Base-by-base conservation (phyloP, 495 filamentous ascomycete genomes). In the Talaromyces wortmannii region DNA sequence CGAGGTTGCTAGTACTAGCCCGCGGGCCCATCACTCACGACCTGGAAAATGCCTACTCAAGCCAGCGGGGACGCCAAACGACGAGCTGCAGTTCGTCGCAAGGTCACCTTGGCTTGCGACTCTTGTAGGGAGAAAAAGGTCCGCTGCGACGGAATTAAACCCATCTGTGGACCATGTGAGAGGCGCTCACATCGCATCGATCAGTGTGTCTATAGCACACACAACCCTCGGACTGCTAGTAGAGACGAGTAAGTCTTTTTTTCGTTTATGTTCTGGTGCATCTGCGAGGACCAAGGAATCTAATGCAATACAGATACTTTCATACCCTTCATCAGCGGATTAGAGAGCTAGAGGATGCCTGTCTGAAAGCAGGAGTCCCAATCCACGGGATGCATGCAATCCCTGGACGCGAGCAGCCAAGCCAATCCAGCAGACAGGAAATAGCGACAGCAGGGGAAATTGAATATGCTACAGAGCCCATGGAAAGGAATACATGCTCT, bases 101-200 rank as follows among this genome's bases (percentile, higher is more conserved):
- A 40, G 36, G 36, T 40, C 36, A 13, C 36, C 8, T 40, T 64
- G 44, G 67, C 59, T 12, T 78, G 75, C 61, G 73, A 76, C 43
- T 59, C 71, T 7, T 78, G 75, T 40, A 62, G 72, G 12, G 66
- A 69, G 32, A 66, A 68, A n/a, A 74, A 78, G 56, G 60, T 65
- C 3, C 64, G 70, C 1, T 78, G 75, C 48, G 73, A 77, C 54
- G 73, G 74, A 7, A 59, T 30, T 7, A 78, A 73, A 55, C 74
- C 75, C 30, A 68, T 77, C 40, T 77, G 75, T 62, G 72, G 67
- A 15, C 67, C 70, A 6, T 78, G 75, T 33, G 55, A 55, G 45
- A 63, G 68, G 4, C 67, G 73, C 7, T 64, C 65, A 7, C 62
- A 71, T 47, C 52, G 60, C 12, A 65, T 70, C 16, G 57, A 69